phyloP scores from a whole-genome alignment of 2,329 filamentous ascomycete species.

The Neurospora sp. region DNA sequence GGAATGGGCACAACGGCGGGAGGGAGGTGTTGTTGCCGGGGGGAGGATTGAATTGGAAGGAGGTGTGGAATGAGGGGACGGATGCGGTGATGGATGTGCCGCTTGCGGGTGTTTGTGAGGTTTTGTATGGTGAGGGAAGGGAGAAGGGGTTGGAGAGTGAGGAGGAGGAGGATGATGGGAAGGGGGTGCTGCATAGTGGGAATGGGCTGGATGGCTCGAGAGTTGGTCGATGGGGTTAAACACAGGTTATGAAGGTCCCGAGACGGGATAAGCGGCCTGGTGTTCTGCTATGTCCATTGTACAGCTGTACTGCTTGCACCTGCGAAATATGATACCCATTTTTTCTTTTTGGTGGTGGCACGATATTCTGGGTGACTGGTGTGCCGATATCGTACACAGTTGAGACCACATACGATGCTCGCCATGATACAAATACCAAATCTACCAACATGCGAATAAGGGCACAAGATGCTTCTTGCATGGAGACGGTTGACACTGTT shows the following conservation, averaged over 20 bases:
- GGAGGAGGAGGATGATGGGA: slow-evolving; percentile 7
- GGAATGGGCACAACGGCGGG: neutral
- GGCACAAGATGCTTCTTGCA: too few species aligned
- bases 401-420: too few species aligned
- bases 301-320: neutral
- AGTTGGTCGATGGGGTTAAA: neutral
- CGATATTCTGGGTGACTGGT: neutral
- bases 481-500: neutral
- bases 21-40: slow-evolving; percentile 16
- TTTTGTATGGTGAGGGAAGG: slow-evolving; percentile 65
- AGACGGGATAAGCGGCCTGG: neutral
- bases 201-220: neutral
- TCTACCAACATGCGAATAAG: too few species aligned
- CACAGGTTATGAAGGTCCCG: neutral
- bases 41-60: slow-evolving; percentile 55
- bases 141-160: slow-evolving; percentile 11
- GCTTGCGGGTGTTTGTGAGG: slow-evolving; percentile 86
- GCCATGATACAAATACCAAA: too few species aligned
- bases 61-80: slow-evolving; percentile 82
- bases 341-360: neutral
- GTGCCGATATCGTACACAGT: too few species aligned
- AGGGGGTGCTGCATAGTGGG: neutral
- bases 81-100: slow-evolving; percentile 98
- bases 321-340: neutral
- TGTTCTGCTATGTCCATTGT: neutral